A percentile compares a stretch with the other conserved stretches of the same genome.
phyloP scores from a whole-genome alignment of 352 stramenopile genomes.

The Aphanomyces stellatus region DNA sequence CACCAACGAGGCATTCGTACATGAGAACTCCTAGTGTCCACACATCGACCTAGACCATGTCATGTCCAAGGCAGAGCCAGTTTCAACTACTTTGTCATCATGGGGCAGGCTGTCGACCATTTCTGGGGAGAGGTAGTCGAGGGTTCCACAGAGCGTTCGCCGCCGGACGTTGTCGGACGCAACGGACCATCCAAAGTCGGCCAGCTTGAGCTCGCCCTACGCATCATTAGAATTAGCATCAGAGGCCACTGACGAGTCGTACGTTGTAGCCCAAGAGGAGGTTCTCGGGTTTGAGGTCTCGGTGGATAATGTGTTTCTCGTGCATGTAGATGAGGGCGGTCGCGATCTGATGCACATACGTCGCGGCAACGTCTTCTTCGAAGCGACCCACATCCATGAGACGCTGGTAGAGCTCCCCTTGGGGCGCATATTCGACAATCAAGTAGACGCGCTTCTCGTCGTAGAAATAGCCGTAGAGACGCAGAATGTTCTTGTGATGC shows the following conservation, averaged over 20 bases:
- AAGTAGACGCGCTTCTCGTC: slow-evolving; percentile 76
- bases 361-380: slow-evolving; percentile 84
- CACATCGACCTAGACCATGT: slow-evolving; percentile 95
- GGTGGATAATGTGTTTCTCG: slow-evolving; percentile 98
- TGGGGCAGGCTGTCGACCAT: slow-evolving; percentile 98
- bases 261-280: slow-evolving; percentile 90
- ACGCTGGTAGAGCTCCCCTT: slow-evolving; percentile 83
- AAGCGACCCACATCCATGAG: slow-evolving; percentile 90
- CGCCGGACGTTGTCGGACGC: slow-evolving; percentile 93
- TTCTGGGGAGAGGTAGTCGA: slow-evolving; percentile 99
- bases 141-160: slow-evolving; percentile 97
- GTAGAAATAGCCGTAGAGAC: slow-evolving; percentile 79
- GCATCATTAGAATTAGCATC: too few species aligned
- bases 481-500: slow-evolving; percentile 62
- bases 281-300: slow-evolving; percentile 99
- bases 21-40: slow-evolving; percentile 98
- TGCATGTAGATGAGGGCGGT: slow-evolving; percentile 96
- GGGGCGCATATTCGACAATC: slow-evolving; percentile 70
- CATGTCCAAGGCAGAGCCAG: slow-evolving; percentile 30
- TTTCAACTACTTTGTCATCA: slow-evolving; percentile 76
- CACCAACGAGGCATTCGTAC: slow-evolving; percentile 97
- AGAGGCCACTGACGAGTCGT: neutral
- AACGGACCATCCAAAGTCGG: slow-evolving; percentile 99
- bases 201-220: slow-evolving; percentile 97
- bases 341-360: slow-evolving; percentile 94